Evolutionary conservation across 2,329 filamentous ascomycete genomes (phyloP).

Genomic region (Fusarium penzigii): DNA sequence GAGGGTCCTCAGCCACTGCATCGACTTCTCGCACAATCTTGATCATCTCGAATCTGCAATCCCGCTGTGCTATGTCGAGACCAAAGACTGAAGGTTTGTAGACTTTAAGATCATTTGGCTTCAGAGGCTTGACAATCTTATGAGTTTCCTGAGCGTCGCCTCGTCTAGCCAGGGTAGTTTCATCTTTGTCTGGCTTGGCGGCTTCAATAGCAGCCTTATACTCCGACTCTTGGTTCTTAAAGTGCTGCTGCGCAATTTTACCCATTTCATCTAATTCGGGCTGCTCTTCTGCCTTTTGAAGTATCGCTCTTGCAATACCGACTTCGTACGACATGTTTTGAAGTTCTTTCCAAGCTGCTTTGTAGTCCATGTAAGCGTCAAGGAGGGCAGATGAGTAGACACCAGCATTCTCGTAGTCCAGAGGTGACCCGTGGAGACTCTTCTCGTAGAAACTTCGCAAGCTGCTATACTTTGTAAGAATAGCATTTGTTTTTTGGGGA

Average conservation of each 20-base stretch:
- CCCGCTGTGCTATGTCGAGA: slow-evolving; percentile 3
- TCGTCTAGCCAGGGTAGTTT: background rate
- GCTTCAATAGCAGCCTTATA: background rate
- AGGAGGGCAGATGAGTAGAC: slow-evolving; percentile 4
- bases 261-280: background rate
- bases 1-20: background rate
- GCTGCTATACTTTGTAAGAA: slow-evolving; percentile 7
- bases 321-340: slow-evolving; percentile 1
- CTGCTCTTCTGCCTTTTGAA: background rate
- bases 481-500: slow-evolving; percentile 9
- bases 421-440: slow-evolving; percentile 6
- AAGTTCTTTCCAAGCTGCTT: slow-evolving; percentile 1
- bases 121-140: slow-evolving; percentile 2
- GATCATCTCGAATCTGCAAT: slow-evolving; percentile 14
- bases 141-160: background rate
- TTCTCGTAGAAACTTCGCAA: slow-evolving; percentile 6
- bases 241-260: background rate
- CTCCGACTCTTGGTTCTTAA: background rate
- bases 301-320: background rate
- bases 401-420: slow-evolving; percentile 11
- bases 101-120: background rate
- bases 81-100: slow-evolving; percentile 1
- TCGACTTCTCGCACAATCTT: slow-evolving; percentile 9
- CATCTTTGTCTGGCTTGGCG: background rate
- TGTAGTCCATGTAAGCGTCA: slow-evolving; percentile 7